Evolutionary conservation across 2,329 filamentous ascomycete genomes (phyloP).

Genomic region (Venturia pyrina): DNA sequence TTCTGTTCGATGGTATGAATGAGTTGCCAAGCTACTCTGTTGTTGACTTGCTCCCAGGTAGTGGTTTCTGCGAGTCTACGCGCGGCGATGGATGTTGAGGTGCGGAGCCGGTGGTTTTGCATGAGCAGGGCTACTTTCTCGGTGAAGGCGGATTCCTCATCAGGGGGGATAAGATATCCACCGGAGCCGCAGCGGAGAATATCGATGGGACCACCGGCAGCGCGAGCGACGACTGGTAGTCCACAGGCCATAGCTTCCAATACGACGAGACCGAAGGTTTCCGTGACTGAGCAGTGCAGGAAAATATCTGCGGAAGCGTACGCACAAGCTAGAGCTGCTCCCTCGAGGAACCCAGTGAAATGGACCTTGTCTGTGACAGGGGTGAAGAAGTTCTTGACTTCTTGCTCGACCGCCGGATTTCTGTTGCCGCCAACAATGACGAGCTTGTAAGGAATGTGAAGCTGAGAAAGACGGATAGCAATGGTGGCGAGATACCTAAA

Average conservation of each 20-base stretch:
- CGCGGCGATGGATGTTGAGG: constrained; percentile 37
- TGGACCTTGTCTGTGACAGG: constrained; percentile 45
- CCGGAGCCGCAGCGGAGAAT: constrained; percentile 50
- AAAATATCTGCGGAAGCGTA: constrained; percentile 63
- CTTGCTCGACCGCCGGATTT: constrained; percentile 51
- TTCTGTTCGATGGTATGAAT: constrained; percentile 30
- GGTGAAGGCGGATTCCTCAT: constrained; percentile 51
- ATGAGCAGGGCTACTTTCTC: constrained; percentile 41
- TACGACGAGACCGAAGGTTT: constrained; percentile 63
- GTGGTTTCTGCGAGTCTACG: constrained; percentile 50
- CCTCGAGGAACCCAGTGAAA: constrained; percentile 58
- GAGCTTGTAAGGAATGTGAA: constrained; percentile 51
- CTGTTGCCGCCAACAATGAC: constrained; percentile 60
- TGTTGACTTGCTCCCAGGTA: constrained; percentile 64
- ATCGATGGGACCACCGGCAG: constrained; percentile 60
- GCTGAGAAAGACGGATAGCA: constrained; percentile 43
- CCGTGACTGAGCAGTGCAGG: constrained; percentile 60
- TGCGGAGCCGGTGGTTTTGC: constrained; percentile 34
- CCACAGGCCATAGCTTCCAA: constrained; percentile 63
- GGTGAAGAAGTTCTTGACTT: constrained; percentile 51
- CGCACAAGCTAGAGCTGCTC: constrained; percentile 50
- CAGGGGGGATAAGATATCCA: constrained; percentile 50
- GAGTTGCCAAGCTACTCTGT: constrained; percentile 57
- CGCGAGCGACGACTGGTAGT: constrained; percentile 57
- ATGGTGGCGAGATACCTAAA: constrained; percentile 56